Base-by-base conservation (phyloP, 2,329 filamentous ascomycete genomes). In the Alternaria panax region DNA sequence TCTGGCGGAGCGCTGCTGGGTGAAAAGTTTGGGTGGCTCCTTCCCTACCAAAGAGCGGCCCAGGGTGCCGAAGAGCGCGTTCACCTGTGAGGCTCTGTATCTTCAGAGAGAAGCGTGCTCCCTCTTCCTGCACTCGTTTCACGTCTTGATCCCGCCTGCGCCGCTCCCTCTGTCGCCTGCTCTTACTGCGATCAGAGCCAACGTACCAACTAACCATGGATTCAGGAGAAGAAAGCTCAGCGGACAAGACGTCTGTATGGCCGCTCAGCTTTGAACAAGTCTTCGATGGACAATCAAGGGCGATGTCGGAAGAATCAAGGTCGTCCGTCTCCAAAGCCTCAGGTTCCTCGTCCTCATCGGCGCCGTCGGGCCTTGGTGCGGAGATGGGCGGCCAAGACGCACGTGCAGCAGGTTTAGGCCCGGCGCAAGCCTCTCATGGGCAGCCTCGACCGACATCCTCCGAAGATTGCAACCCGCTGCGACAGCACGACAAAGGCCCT, bases 341-440 rank as follows among this genome's bases (percentile, higher is more conserved):
- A 24, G 8, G n/a, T 20, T 46, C 42, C 18, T 46, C 42, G 5
- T 48, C 20, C 38, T 22, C 38, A 41, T 42, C 38, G 40, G 38
- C 40, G 48, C 24, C 24, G 42, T 46, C 42, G 45, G 45, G 24
- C 45, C 28, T 32, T 34, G 45, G 7, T 47, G 45, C 40, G 51
- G 42, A 40, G n/a, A 43, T 40, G 52, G 42, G 42, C 24, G 40
- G 56, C 59, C 59, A 58, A 58, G 54, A 27, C 50, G 20, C 57
- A 50, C 54, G 54, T 57, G 51, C 60, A 51, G 48, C 60, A 51
- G 48, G 38, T 40, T 45, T 53, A 46, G 60, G 47, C 51, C 51
- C 50, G 57, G 59, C 62, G 62, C 59, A 58, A 53, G 46, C 30
- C 60, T 57, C 54, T 58, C 59, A 57, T 38, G 59, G 50, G 18